These are phyloP conservation scores for Neofusicoccum ribis DNA, from an alignment of 2,329 filamentous ascomycete species.

Conservation along the genomic window DNA sequence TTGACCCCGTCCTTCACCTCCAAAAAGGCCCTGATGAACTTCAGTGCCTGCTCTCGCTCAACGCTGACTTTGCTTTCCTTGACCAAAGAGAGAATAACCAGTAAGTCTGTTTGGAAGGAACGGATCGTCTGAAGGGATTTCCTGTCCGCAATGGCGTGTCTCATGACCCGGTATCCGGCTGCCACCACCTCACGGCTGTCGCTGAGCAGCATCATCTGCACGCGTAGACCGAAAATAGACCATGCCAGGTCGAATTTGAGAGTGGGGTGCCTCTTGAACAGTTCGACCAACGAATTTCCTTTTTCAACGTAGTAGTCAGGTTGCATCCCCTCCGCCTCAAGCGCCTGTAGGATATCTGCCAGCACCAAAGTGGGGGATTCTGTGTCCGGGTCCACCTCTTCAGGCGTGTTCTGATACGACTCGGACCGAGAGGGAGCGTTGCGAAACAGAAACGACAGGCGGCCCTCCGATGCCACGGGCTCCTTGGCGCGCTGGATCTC, in stretches of 20 bases:
- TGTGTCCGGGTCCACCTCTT: constrained; percentile 66
- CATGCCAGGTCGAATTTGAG: constrained; percentile 96
- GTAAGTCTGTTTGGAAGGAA: constrained; percentile 82
- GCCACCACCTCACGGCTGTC: constrained; percentile 95
- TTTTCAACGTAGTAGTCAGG: constrained; percentile 94
- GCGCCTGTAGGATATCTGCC: constrained; percentile 82
- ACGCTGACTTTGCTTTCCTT: constrained; percentile 97
- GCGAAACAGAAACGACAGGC: constrained; percentile 60
- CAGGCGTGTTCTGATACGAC: constrained; percentile 42
- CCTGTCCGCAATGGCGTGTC: constrained; percentile 91
- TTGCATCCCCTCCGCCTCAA: constrained; percentile 83
- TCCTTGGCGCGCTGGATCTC: constrained; percentile 61
- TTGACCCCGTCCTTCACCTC: constrained; percentile 91
- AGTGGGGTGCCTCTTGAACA: constrained; percentile 91
- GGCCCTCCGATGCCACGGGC: constrained; percentile 53
- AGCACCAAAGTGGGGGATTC: constrained; percentile 93
- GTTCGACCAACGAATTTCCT: constrained; percentile 87
- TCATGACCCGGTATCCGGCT: constrained; percentile 87
- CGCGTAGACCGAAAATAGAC: constrained; percentile 89
- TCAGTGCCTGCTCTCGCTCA: constrained; percentile 93
- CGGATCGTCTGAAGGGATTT: constrained; percentile 87
- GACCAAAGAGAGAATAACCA: constrained; percentile 87
- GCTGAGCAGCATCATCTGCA: constrained; percentile 94
- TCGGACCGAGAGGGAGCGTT: constrained; percentile 57
- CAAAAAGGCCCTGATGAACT: constrained; percentile 91